Evolutionary conservation across 768 basidiomycete species (phyloP).

Genomic region (Pholiota microspora): DNA sequence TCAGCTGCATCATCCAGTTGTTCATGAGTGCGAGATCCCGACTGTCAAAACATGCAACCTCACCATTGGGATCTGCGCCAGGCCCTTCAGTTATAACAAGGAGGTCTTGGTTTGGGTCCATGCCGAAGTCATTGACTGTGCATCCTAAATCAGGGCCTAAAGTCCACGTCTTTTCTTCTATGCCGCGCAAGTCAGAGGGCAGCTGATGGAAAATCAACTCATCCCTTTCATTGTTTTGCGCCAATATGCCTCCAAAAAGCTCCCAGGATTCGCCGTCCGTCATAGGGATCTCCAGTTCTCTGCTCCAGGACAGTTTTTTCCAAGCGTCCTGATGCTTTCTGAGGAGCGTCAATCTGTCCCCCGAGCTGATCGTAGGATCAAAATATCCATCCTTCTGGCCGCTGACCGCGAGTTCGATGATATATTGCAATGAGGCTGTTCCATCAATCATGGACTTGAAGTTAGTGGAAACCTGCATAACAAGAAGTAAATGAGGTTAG

Average conservation of each 20-base stretch:
- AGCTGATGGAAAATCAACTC: conserved; percentile 44
- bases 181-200: conserved; percentile 47
- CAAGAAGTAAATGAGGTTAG: neutral
- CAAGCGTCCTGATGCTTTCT: conserved; percentile 36
- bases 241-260: conserved; percentile 56
- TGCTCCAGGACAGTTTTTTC: conserved; percentile 35
- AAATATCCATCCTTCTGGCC: conserved; percentile 37
- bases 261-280: conserved; percentile 49
- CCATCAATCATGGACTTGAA: conserved; percentile 14
- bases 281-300: conserved; percentile 35
- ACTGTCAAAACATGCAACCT: neutral
- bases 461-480: conserved; percentile 13
- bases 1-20: neutral
- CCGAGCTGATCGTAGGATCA: conserved; percentile 24
- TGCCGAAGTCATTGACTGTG: conserved; percentile 51
- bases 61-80: conserved; percentile 4
- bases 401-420: conserved; percentile 42
- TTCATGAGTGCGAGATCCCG: neutral
- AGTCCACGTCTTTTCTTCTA: conserved; percentile 44
- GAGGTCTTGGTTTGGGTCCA: conserved; percentile 69
- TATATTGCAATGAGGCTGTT: conserved; percentile 36
- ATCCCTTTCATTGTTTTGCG: conserved; percentile 30
- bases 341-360: conserved; percentile 38
- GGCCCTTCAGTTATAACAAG: conserved; percentile 45
- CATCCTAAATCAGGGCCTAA: conserved; percentile 31